These are phyloP conservation scores for Malassezia pachydermatis DNA, from an alignment of 1,284 basidiomycete genomes.

Conservation along the genomic window DNA sequence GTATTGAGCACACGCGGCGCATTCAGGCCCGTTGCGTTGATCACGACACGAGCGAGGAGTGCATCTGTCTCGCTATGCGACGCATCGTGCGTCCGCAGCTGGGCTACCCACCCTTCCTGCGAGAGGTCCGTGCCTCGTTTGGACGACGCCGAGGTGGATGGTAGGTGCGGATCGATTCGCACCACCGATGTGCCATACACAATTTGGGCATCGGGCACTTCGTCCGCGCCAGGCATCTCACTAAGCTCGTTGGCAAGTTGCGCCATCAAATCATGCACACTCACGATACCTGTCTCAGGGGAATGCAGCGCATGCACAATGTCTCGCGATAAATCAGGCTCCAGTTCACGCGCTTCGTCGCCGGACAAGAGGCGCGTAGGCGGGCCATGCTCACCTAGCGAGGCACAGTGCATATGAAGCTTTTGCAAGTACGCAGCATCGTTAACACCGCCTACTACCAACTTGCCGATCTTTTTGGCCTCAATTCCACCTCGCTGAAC, in stretches of 20 bases:
- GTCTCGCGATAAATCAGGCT: conserved; percentile 66
- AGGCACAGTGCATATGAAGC: conserved; percentile 24
- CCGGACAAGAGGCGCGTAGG: conserved; percentile 59
- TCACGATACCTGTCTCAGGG: conserved; percentile 80
- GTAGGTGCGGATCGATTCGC: conserved; percentile 63
- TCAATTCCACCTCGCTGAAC: conserved; percentile 54
- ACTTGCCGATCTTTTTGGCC: conserved; percentile 67
- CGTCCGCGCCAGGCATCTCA: conserved; percentile 51
- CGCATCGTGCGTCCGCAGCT: conserved; percentile 46
- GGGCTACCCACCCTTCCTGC: conserved; percentile 54
- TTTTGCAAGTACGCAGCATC: conserved; percentile 25
- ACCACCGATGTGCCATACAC: conserved; percentile 75
- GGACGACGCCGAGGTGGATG: conserved; percentile 1
- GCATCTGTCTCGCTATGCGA: conserved; percentile 54
- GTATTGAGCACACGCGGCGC: conserved; percentile 39
- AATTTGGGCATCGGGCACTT: conserved; percentile 59
- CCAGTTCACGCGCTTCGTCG: conserved; percentile 63
- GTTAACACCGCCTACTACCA: conserved; percentile 43
- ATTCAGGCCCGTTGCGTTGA: conserved; percentile 80
- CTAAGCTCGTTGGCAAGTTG: conserved; percentile 67
- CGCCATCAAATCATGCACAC: conserved; percentile 68
- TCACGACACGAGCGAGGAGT: conserved; percentile 69
- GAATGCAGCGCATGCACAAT: conserved; percentile 69
- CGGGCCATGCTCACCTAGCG: conserved; percentile 47
- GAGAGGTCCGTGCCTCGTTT: conserved; percentile 28